These are phyloP conservation scores for Fusarium tuaranense DNA, from an alignment of 2,329 filamentous ascomycete species.

Conservation along the genomic window DNA sequence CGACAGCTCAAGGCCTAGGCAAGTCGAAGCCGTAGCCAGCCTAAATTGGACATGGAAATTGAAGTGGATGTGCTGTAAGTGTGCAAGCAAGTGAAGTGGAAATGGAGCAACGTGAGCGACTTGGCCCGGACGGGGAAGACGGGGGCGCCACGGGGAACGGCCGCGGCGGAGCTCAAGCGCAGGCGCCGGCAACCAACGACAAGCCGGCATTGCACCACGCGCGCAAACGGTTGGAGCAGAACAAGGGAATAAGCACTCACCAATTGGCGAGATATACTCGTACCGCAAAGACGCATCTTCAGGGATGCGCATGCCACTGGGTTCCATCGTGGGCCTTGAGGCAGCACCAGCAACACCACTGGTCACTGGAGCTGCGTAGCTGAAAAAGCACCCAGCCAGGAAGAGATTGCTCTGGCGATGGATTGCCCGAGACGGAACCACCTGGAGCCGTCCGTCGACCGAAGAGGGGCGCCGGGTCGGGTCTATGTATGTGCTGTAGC, in stretches of 20 bases:
- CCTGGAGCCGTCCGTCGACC: constrained; percentile 19
- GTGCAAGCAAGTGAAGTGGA: constrained; percentile 7
- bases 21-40: constrained; percentile 25
- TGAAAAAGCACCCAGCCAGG: constrained; percentile 20
- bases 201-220: constrained; percentile 58
- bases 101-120: constrained; percentile 24
- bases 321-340: constrained; percentile 51
- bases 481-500: constrained; percentile 5
- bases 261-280: constrained; percentile 66
- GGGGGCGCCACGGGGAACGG: constrained; percentile 43
- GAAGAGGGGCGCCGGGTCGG: constrained; percentile 22
- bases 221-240: constrained; percentile 57
- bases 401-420: constrained; percentile 26
- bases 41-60: constrained; percentile 33
- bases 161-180: constrained; percentile 41
- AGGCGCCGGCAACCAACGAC: constrained; percentile 58
- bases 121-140: constrained; percentile 42
- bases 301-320: constrained; percentile 58
- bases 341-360: constrained; percentile 32
- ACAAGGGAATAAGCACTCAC: constrained; percentile 57
- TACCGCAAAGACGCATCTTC: constrained; percentile 57
- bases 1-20: constrained; percentile 2
- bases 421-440: constrained; percentile 28
- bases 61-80: constrained; percentile 24
- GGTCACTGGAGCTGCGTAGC: constrained; percentile 36